These are phyloP conservation scores for Stygiomarasmius scandens DNA, from an alignment of 1,284 basidiomycete genomes.

Conservation along the genomic window DNA sequence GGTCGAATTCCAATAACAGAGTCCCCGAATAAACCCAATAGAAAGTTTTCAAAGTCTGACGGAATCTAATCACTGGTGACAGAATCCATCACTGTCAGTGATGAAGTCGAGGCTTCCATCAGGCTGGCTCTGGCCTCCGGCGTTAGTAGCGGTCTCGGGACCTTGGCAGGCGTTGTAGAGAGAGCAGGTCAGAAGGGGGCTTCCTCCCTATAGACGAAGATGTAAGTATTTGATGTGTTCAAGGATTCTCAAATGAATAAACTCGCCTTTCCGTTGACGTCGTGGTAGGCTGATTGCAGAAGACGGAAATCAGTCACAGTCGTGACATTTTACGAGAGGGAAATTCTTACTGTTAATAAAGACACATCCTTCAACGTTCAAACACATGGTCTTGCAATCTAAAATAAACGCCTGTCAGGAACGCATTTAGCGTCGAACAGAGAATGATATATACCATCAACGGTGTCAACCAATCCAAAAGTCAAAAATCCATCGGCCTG, in stretches of 20 bases:
- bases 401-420: background rate
- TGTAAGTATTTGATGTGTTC: background rate
- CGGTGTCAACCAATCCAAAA: constrained; percentile 36
- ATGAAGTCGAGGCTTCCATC: constrained; percentile 43
- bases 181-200: constrained; percentile 43
- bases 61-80: too few relatives aligned
- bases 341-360: constrained; percentile 36
- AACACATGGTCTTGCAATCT: constrained; percentile 38
- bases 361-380: constrained; percentile 29
- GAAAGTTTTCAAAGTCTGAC: too few relatives aligned
- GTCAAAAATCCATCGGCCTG: constrained; percentile 33
- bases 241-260: background rate
- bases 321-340: background rate
- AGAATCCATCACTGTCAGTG: constrained; percentile 42
- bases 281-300: constrained; percentile 30
- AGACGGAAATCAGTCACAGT: background rate
- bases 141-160: constrained; percentile 36
- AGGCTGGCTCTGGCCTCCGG: constrained; percentile 44
- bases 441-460: constrained; percentile 23
- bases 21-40: too few relatives aligned
- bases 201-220: constrained; percentile 33
- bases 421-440: background rate
- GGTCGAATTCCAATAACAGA: too few relatives aligned
- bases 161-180: constrained; percentile 40
- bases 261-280: constrained; percentile 34